Base-by-base conservation (phyloP, 192 early-diverging fungal genomes). In the Gaertneriomyces sp. region DNA sequence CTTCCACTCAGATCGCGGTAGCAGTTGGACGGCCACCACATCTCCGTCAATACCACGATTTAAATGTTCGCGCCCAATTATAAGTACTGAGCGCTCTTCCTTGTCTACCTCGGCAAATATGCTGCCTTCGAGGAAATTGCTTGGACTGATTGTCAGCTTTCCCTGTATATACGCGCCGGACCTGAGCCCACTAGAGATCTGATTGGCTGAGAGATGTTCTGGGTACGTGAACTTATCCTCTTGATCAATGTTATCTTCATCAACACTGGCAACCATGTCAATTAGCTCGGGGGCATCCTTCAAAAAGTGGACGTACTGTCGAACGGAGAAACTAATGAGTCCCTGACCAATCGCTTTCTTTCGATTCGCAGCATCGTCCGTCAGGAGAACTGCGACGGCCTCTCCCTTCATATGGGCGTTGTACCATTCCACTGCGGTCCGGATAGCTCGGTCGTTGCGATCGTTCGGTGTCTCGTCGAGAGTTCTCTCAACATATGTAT, bases 11-110 rank as follows among this genome's bases (percentile, higher is more conserved):
- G 81, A 79, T 46, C 84, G 81, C 11, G 97, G 93, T 43, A 96
- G 66, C 3, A 99, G 58, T 60, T 95, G 81, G 7, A 99, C 85
- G 9, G 90, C 97, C 14, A 99, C 84, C 14, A 87, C 76, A 72
- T 99, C 97, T 12, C 95, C 95, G 71, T 96, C 90, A 8, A 95
- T 82, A 40, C 87, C 92, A 43, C 97, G 87, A 69, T 98, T 99
- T 77, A 98, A 80, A 61, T 91, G 68, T 33, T 79, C 75, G 6
- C 95, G 86, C 42, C 95, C 95, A 3, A 91, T 45, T 53, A 99
- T 86, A 60, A 90, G 81, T 42, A 99, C 83, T 7, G 81, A 82
- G 19, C 74, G 76, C 55, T 91, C 88, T 46, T 84, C 85, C 50
- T 90, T 92, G 55, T 93, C 84, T 9, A 93, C 81, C 38, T 78